Evolutionary conservation across 257 asterid species (phyloP).

Genomic region (Solanum sparsipilum): DNA sequence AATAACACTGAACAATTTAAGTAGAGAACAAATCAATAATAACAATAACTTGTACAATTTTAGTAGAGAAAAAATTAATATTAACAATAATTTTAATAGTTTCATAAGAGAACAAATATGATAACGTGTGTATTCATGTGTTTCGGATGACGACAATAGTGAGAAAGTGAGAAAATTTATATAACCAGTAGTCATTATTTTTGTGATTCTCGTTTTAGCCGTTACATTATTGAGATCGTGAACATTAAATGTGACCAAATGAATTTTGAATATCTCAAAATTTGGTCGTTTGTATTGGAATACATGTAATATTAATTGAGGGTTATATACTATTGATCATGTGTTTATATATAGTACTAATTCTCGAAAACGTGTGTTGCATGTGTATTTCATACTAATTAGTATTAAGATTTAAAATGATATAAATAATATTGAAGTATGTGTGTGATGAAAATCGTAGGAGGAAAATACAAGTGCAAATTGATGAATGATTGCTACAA

Average conservation of each 20-base stretch:
- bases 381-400: too few species aligned
- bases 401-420: too few species aligned
- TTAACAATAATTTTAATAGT: too few species aligned
- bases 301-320: background rate
- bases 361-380: background rate
- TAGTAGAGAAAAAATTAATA: too few species aligned
- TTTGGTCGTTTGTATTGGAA: background rate
- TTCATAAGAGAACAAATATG: background rate
- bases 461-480: background rate
- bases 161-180: background rate
- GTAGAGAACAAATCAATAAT: too few species aligned
- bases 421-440: too few species aligned
- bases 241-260: too few species aligned
- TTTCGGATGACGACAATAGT: background rate
- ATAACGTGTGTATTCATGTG: background rate
- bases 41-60: too few species aligned
- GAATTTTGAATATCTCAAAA: too few species aligned
- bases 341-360: background rate
- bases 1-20: too few species aligned
- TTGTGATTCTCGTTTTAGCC: background rate
- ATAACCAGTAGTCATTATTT: too few species aligned
- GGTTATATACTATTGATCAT: background rate
- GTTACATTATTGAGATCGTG: background rate
- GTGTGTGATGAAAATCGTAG: background rate
- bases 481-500: background rate